Evolutionary conservation across 495 filamentous ascomycete species (phyloP).

Genomic region (Neurospora sp.): DNA sequence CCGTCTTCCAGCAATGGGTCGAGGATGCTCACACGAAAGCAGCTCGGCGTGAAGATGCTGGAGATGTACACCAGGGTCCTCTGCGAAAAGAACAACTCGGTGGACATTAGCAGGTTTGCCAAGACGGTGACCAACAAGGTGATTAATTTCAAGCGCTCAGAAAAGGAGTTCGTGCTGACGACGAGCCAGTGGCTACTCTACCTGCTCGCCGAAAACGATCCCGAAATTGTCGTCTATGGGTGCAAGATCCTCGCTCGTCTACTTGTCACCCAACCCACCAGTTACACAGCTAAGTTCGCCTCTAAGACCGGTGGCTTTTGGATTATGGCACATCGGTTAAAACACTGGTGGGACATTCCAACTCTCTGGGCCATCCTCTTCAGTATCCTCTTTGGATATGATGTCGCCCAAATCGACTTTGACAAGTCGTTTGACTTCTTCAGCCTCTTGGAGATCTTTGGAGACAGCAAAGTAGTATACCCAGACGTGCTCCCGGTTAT

Average conservation of each 20-base stretch:
- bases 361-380: slow-evolving; percentile 85
- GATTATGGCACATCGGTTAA: slow-evolving; percentile 71
- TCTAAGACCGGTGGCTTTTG: slow-evolving; percentile 78
- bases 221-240: slow-evolving; percentile 72
- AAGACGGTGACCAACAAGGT: slow-evolving; percentile 95
- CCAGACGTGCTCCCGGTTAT: slow-evolving; percentile 76
- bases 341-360: slow-evolving; percentile 80
- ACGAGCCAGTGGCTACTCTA: slow-evolving; percentile 78
- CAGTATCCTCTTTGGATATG: slow-evolving; percentile 74
- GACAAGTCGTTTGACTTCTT: slow-evolving; percentile 63
- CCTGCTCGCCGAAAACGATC: slow-evolving; percentile 78
- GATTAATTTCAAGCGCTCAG: slow-evolving; percentile 23
- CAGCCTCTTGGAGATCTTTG: slow-evolving; percentile 63
- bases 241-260: slow-evolving; percentile 81
- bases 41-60: slow-evolving; percentile 66
- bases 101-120: slow-evolving; percentile 78
- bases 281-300: slow-evolving; percentile 75
- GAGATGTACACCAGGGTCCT: slow-evolving; percentile 74
- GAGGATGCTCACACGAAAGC: slow-evolving; percentile 38
- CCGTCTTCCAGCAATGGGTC: slow-evolving; percentile 7
- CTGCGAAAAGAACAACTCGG: slow-evolving; percentile 57
- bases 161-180: slow-evolving; percentile 29
- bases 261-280: slow-evolving; percentile 64
- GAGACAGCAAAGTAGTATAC: slow-evolving; percentile 54
- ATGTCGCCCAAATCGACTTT: slow-evolving; percentile 65